Evolutionary conservation across 139 green algal species (phyloP).

Genomic region (Closterium sp.): DNA sequence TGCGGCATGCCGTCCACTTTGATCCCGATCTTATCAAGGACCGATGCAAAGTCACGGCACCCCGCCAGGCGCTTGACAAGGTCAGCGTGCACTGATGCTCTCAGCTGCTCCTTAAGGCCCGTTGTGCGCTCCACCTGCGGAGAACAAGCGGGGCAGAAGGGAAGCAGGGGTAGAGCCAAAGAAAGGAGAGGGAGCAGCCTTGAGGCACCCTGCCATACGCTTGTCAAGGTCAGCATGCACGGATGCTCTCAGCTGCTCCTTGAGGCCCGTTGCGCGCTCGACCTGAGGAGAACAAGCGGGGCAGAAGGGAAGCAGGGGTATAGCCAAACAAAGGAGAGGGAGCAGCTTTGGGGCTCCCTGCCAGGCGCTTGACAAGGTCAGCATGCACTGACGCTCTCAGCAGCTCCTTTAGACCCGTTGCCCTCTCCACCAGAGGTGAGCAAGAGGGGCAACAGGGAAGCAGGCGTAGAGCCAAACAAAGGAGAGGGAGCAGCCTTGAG

Average conservation of each 20-base stretch:
- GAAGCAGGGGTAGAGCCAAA: not conserved
- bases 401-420: slow-evolving; percentile 33
- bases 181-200: too few species aligned
- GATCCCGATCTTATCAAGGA: slow-evolving; percentile 33
- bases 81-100: slow-evolving; percentile 13
- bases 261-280: not conserved
- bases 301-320: not conserved
- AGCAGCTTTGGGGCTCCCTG: too few species aligned
- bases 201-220: slow-evolving; percentile 11
- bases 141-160: not conserved
- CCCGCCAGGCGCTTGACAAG: slow-evolving; percentile 14
- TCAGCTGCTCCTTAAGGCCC: slow-evolving; percentile 35
- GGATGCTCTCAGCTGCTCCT: slow-evolving; percentile 27
- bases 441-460: not conserved
- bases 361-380: slow-evolving; percentile 15
- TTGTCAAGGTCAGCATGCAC: slow-evolving; percentile 17
- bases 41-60: slow-evolving; percentile 25
- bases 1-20: slow-evolving; percentile 24
- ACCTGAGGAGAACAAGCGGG: not conserved
- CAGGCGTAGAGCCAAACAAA: not conserved
- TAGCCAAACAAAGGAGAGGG: too few species aligned
- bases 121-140: not conserved
- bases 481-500: too few species aligned
- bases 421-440: not conserved
- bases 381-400: slow-evolving; percentile 11